Conservation (phyloP, 345 rosid genomes). For the Salix suchowensis region DNA sequence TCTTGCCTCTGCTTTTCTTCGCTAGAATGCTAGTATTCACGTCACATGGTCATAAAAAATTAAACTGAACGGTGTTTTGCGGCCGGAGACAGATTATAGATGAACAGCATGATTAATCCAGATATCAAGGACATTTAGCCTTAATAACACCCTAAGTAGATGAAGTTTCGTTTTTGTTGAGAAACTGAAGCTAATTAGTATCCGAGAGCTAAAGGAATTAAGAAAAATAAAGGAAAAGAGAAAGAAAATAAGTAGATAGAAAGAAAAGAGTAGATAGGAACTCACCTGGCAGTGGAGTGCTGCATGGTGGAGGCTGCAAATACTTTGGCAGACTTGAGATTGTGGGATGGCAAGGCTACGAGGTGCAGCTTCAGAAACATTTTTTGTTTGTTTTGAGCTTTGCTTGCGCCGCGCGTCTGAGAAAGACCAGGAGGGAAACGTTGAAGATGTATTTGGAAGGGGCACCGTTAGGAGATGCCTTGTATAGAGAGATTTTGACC, state of each 20-base stretch:
- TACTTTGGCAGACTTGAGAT: slow-evolving; percentile 31
- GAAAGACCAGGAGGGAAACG: background rate
- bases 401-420: background rate
- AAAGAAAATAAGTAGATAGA: background rate
- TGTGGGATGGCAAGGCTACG: slow-evolving; percentile 20
- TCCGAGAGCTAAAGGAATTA: background rate
- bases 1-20: no score
- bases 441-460: no score
- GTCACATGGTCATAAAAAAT: slow-evolving; percentile 2
- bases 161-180: no score
- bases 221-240: background rate
- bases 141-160: no score
- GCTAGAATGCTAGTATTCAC: no score
- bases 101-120: no score
- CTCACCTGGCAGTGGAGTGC: no score
- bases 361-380: slow-evolving; percentile 45
- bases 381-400: background rate
- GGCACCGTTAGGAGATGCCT: no score
- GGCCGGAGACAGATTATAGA: no score
- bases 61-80: background rate
- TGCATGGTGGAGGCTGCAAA: slow-evolving; percentile 37
- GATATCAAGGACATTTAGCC: no score
- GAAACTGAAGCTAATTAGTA: no score
- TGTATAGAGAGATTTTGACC: no score
- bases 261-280: background rate